phyloP scores from a whole-genome alignment of 768 basidiomycete genomes.

The Collybiopsis confluens region DNA sequence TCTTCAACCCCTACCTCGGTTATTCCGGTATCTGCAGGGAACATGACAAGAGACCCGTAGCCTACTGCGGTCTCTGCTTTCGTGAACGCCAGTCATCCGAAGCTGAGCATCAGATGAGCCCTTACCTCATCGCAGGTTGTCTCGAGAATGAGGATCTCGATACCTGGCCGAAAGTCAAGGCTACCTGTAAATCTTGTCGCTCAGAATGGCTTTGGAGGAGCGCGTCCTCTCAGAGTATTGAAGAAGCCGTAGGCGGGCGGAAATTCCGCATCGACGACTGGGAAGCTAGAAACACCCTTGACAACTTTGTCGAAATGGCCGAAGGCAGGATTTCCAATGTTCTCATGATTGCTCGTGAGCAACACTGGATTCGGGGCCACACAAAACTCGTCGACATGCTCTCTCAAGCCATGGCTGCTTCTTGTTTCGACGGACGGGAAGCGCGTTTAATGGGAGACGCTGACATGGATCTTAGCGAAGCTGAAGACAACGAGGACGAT shows the following conservation, averaged over 20 bases:
- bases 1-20: constrained; percentile 39
- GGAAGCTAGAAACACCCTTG: constrained; percentile 56
- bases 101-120: constrained; percentile 17
- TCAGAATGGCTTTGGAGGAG: constrained; percentile 51
- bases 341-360: constrained; percentile 58
- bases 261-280: constrained; percentile 28
- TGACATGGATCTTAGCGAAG: constrained; percentile 14
- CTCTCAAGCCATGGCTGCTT: constrained; percentile 62
- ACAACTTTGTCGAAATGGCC: constrained; percentile 68
- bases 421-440: constrained; percentile 35
- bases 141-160: no score
- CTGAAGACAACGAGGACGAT: constrained; percentile 43
- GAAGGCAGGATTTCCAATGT: constrained; percentile 67
- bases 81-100: constrained; percentile 51
- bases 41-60: constrained; percentile 47
- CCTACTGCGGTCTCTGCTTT: constrained; percentile 68
- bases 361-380: constrained; percentile 60
- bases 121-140: constrained; percentile 38
- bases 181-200: no score
- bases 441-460: constrained; percentile 24
- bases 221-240: neutral
- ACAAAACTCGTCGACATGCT: constrained; percentile 68
- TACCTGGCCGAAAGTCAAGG: no score
- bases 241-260: neutral
- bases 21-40: constrained; percentile 55